A percentile compares a stretch with the other conserved stretches of the same genome.
phyloP scores from a whole-genome alignment of 2,329 filamentous ascomycete genomes.

The Diatrype stigma region DNA sequence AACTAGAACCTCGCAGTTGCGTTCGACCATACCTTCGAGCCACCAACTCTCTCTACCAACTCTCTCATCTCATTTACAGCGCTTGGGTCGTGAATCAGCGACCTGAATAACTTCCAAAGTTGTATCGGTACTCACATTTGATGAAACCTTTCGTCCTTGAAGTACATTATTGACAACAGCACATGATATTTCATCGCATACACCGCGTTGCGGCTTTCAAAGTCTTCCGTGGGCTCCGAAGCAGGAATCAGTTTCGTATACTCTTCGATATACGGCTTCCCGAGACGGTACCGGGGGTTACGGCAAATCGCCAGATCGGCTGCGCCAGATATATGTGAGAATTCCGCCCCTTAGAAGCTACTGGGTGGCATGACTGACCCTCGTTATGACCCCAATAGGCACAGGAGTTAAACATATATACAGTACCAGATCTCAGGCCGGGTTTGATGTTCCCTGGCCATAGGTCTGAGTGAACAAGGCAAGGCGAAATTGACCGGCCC shows the following conservation, averaged over 20 bases:
- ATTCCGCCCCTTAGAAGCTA: neutral
- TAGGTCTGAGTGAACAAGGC: slow-evolving; percentile 21
- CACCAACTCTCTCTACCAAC: too few species aligned
- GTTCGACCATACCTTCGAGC: too few species aligned
- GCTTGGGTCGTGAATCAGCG: too few species aligned
- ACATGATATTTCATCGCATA: slow-evolving; percentile 23
- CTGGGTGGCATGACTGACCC: slow-evolving; percentile 7
- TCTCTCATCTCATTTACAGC: too few species aligned
- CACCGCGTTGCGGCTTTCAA: slow-evolving; percentile 23
- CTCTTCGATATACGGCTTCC: slow-evolving; percentile 18
- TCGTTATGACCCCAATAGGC: slow-evolving; percentile 23
- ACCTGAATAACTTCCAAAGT: neutral
- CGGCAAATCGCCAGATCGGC: slow-evolving; percentile 22
- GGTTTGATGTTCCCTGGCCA: slow-evolving; percentile 23
- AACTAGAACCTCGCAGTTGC: too few species aligned
- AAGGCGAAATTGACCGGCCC: slow-evolving; percentile 17
- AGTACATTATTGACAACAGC: slow-evolving; percentile 18
- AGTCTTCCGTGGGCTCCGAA: slow-evolving; percentile 24
- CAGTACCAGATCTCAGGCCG: slow-evolving; percentile 2
- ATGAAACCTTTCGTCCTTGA: slow-evolving; percentile 4
- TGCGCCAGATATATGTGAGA: neutral
- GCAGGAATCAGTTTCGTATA: slow-evolving; percentile 21
- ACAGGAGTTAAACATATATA: slow-evolving; percentile 19
- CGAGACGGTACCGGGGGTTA: slow-evolving; percentile 20
- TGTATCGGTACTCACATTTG: slow-evolving; percentile 1